Evolutionary conservation across 2,329 filamentous ascomycete species (phyloP), one percentile per base, ranked within the genome.

Genomic region (Fusarium zealandicum): DNA sequence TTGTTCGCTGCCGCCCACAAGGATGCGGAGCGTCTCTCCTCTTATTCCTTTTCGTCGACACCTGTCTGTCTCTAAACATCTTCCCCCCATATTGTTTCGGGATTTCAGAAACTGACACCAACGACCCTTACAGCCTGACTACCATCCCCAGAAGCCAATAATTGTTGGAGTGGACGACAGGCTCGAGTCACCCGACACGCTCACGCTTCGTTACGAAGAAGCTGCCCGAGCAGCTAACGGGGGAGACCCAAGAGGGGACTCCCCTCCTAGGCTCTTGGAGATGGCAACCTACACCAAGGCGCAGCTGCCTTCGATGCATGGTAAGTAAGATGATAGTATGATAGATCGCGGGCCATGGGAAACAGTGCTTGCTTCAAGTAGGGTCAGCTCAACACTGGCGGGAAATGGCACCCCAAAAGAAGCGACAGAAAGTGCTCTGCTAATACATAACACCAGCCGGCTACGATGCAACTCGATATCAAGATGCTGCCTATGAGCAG

Each of bases 221-320:
- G 81, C 75, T 68, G 78, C 79, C 36, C 78, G 76, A 61, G 77
- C 76, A 75, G 78, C 75, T 61, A 80, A 78, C 77, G 80, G 80
- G 69, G 79, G 79, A 73, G 78, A 76, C 74, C 77, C 77, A 73
- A 75, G 74, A 69, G 78, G 79, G 80, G 85, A 80, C 76, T 85
- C 78, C 76, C 80, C 81, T 72, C 79, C 70, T 59, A 66, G 65
- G 61, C 59, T 73, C 40, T 66, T 72, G 20, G 68, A 73, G 13
- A 77, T 77, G 75, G 74, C 75, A 39, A 66, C 75, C 75, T 88
- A 88, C 76, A 93, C 92, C 81, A 96, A 96, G 77, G 77, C 85
- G 54, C 86, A 89, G 74, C 81, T 87, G 76, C 82, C 88, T 74
- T 89, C 88, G 74, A 84, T 93, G 79, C 89, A 93, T 77, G 90